Evolutionary conservation across 225 moss, liverwort and hornwort genomes (phyloP), one percentile per base, ranked within the genome.

Genomic region (Sphagnum tenellum): DNA sequence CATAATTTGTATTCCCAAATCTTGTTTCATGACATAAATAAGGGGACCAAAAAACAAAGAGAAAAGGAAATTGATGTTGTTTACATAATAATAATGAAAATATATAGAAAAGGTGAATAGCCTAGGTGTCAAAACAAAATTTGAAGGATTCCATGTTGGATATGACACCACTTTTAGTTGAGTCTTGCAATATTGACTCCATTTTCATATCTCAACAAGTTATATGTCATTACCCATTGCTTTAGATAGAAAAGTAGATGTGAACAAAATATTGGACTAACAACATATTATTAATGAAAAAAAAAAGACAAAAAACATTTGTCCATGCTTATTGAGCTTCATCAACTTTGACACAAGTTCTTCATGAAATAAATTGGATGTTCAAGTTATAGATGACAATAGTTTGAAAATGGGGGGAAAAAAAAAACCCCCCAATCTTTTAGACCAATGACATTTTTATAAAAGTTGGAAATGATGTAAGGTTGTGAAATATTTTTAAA

Each of bases 41-140:
- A 29, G 29, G 29, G 29, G 29, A 29, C 29, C 9, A 48, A 5
- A 11, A 66, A 56, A 9, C 60, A 63, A 29, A 44, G 12, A 3
- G 29, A 59, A 59, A 29, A 13, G 3, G 8, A 9, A 5, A 50
- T 5, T 5, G n/a, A 7, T 55, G 9, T 8, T 8, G 8, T 12
- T 55, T 55, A 55, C 12, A 8, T 55, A 8, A 8, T 1, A 55
- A 12, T 12, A n/a, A 46, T 8, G 29, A 29, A 29, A 29, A 29
- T 29, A 56, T 29, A 29, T 29, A 29, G 59, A 49, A 29, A 2
- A 59, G 66, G 9, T 29, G 9, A 46, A 13, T 7, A 47, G 88
- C 94, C 94, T 89, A 85, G 60, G 75, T 63, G 47, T 90, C 89
- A 67, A 86, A 79, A 63, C 75, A 83, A 57, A 92, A 77, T 70